Conservation (phyloP, 805 yeast species). For the Lipomyces sp. region DNA sequence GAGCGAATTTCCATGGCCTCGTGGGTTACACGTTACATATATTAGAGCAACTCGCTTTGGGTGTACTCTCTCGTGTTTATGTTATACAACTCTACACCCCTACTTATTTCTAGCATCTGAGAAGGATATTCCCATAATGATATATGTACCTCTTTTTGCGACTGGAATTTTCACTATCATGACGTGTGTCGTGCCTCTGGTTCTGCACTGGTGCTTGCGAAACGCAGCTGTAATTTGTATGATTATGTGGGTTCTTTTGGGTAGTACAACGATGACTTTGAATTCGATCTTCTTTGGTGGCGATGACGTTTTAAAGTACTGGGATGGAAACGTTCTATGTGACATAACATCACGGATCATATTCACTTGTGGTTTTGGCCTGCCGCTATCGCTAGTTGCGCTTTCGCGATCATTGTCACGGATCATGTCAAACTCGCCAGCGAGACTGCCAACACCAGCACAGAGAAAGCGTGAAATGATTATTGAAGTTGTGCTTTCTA, state of each 20-base stretch:
- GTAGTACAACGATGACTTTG: slow-evolving; percentile 59
- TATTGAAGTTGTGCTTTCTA: slow-evolving; percentile 58
- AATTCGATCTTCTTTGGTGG: slow-evolving; percentile 75
- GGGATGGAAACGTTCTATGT: slow-evolving; percentile 81
- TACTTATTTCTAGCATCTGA: too few species aligned
- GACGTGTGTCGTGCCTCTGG: slow-evolving; percentile 58
- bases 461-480: slow-evolving; percentile 42
- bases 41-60: too few species aligned
- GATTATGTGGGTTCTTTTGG: slow-evolving; percentile 54
- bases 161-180: slow-evolving; percentile 33
- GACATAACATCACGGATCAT: slow-evolving; percentile 69
- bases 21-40: too few species aligned
- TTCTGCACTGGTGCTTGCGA: slow-evolving; percentile 61
- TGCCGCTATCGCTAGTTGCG: slow-evolving; percentile 66
- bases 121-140: too few species aligned
- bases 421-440: slow-evolving; percentile 50
- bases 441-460: slow-evolving; percentile 42
- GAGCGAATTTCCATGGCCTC: too few species aligned
- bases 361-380: slow-evolving; percentile 65
- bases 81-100: too few species aligned
- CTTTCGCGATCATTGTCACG: slow-evolving; percentile 63
- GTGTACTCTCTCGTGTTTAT: too few species aligned
- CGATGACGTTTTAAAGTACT: slow-evolving; percentile 45
- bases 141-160: slow-evolving; percentile 17
- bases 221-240: slow-evolving; percentile 46